Conservation (phyloP, 1,139 yeast genomes). For the Suhomyces maxii region DNA sequence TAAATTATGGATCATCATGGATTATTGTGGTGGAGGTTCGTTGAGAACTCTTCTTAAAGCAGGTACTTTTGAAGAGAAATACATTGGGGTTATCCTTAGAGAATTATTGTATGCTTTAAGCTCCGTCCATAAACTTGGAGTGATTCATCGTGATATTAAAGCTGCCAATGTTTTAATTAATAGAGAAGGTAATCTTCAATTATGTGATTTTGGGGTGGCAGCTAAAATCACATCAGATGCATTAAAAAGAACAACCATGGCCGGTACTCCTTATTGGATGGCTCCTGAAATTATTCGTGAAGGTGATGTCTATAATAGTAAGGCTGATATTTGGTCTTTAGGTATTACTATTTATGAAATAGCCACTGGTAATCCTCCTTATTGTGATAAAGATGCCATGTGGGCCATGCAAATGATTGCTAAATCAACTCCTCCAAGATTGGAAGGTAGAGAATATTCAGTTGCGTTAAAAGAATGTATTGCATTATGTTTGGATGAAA, state of each 20-base stretch:
- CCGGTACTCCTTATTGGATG: slow-evolving; percentile 99
- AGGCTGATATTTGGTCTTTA: slow-evolving; percentile 90
- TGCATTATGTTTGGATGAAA: slow-evolving; percentile 90
- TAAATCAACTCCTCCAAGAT: slow-evolving; percentile 88
- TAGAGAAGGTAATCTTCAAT: slow-evolving; percentile 83
- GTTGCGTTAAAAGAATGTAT: slow-evolving; percentile 78
- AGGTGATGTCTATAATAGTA: slow-evolving; percentile 80
- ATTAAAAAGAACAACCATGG: slow-evolving; percentile 83
- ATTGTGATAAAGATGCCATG: slow-evolving; percentile 91
- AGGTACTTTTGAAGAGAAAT: slow-evolving; percentile 83
- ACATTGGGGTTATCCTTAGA: slow-evolving; percentile 76
- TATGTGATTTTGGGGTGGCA: slow-evolving; percentile 98
- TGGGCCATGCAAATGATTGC: slow-evolving; percentile 94
- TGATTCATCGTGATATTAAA: slow-evolving; percentile 92
- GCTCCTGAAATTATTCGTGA: slow-evolving; percentile 97
- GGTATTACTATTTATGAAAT: slow-evolving; percentile 94
- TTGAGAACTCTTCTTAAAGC: slow-evolving; percentile 84
- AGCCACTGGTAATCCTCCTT: slow-evolving; percentile 97
- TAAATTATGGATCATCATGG: slow-evolving; percentile 96
- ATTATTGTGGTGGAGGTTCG: slow-evolving; percentile 96
- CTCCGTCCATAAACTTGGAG: slow-evolving; percentile 84
- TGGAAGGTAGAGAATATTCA: slow-evolving; percentile 87
- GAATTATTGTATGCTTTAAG: slow-evolving; percentile 77
- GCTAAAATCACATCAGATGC: slow-evolving; percentile 79
- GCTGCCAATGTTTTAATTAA: slow-evolving; percentile 93